Evolutionary conservation across 805 yeast genomes (phyloP).

Genomic region (Metschnikowia gelsemii): DNA sequence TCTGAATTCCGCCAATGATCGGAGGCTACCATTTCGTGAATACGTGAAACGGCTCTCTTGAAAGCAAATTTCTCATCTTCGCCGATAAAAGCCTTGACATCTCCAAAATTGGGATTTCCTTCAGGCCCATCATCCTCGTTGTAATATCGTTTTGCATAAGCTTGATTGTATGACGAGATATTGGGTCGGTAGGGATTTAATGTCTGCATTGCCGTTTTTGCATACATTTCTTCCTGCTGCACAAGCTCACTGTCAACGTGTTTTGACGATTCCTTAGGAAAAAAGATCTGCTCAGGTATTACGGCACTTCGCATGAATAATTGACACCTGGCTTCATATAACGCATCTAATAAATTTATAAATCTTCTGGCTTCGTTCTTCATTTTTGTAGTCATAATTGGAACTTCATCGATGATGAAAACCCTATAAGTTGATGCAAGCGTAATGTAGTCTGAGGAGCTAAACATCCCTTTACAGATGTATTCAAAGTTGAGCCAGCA

Average conservation of each 20-base stretch:
- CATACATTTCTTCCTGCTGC: constrained; percentile 68
- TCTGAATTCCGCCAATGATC: constrained; percentile 47
- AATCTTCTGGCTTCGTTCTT: constrained; percentile 69
- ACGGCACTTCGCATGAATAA: constrained; percentile 53
- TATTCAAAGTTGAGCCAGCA: constrained; percentile 53
- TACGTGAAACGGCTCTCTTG: constrained; percentile 66
- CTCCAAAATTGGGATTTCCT: constrained; percentile 35
- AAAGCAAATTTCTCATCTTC: constrained; percentile 77
- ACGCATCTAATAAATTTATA: constrained; percentile 64
- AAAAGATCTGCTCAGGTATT: constrained; percentile 54
- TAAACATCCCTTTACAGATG: constrained; percentile 55
- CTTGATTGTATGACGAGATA: constrained; percentile 59
- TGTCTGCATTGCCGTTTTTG: constrained; percentile 59
- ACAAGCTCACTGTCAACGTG: constrained; percentile 42
- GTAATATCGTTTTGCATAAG: constrained; percentile 27
- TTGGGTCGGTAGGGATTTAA: constrained; percentile 70
- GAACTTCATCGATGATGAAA: constrained; percentile 59
- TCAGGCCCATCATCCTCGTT: constrained; percentile 1
- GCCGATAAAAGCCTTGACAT: constrained; percentile 62
- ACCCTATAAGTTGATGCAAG: constrained; percentile 59
- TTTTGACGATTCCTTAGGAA: constrained; percentile 46
- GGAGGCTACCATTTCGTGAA: constrained; percentile 58
- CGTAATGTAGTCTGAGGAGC: constrained; percentile 70
- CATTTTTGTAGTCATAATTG: constrained; percentile 53
- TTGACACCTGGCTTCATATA: constrained; percentile 66